Evolutionary conservation across 768 basidiomycete genomes (phyloP), one percentile per base, ranked within the genome.

Genomic region (Cystoderma amianthinum): DNA sequence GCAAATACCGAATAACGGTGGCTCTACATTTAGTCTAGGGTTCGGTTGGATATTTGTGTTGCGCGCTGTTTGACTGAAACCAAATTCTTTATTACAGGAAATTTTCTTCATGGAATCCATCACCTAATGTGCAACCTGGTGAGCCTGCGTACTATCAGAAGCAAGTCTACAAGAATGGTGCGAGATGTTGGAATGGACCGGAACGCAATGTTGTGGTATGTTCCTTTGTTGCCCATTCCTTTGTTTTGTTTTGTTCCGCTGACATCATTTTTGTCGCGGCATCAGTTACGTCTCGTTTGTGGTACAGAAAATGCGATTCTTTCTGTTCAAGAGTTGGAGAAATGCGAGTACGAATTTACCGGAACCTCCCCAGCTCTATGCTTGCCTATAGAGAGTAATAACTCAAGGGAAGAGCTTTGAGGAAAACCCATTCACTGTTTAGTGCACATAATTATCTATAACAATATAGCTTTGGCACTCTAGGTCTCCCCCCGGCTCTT

Each of bases 141-240:
- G 65, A 77, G 18, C 71, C 72, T 2, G 83, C 76, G 23, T 96
- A 82, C 62, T 96, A 97, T 60, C 63, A 73, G 35, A 82, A 78
- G 52, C 92, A 95, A 53, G 60, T 76, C 11, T 99, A 98, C 65
- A 79, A 80, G 25, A 69, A 74, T 39, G 96, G 95, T 30, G 72
- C 91, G 3, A 80, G 82, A 54, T 98, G 95, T 68, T 96, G 94
- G 95, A 96, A 96, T 53, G 95, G 96, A 1, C 96, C 96, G 3
- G 76, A 87, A 48, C 79, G 95, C 21, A 91, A 77, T 46, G 85
- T 91, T 22, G 72, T 78, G 56, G 91, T 89, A 59, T 38, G 74
- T 61, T 2, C 25, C 41, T 23, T 32, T 34, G 2, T 34, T 43
- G 16, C 13, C 39, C 19, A 36, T 38, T 20, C 30, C 35, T 11